Percentiles rank a stretch among this genome's conserved stretches.
These are phyloP conservation scores for Penicillium decumbens DNA, from an alignment of 2,329 filamentous ascomycete genomes.

Conservation along the genomic window DNA sequence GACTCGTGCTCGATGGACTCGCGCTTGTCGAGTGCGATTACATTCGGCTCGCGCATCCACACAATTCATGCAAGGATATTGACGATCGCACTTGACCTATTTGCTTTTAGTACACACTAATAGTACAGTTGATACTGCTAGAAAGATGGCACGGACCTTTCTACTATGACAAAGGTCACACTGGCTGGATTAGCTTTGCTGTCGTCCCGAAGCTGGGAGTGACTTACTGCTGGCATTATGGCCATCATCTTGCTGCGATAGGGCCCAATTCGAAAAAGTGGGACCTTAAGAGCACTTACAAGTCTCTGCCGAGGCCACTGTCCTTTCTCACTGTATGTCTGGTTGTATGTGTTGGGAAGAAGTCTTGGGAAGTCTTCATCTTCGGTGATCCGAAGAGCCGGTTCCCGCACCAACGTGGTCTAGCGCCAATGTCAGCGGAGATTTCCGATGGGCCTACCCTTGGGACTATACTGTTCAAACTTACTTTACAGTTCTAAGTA, in stretches of 20 bases:
- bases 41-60: constrained; percentile 39
- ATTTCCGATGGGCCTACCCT: too few species aligned
- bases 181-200: constrained; percentile 10
- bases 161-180: constrained; percentile 39
- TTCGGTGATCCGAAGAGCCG: constrained; percentile 17
- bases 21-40: constrained; percentile 20
- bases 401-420: constrained; percentile 7
- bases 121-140: neutral
- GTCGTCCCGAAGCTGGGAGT: neutral
- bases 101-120: neutral
- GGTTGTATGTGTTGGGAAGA: neutral
- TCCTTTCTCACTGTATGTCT: neutral
- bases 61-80: constrained; percentile 46
- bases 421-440: constrained; percentile 1
- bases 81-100: constrained; percentile 44
- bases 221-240: constrained; percentile 16
- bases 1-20: constrained; percentile 20
- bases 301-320: neutral
- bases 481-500: neutral
- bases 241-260: neutral
- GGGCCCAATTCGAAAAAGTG: neutral
- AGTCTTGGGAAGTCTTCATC: neutral
- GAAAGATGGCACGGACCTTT: constrained; percentile 18
- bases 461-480: neutral
- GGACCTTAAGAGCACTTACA: neutral